Conservation (phyloP, 192 early-diverging fungal species). For the Umbelopsis isabellina region DNA sequence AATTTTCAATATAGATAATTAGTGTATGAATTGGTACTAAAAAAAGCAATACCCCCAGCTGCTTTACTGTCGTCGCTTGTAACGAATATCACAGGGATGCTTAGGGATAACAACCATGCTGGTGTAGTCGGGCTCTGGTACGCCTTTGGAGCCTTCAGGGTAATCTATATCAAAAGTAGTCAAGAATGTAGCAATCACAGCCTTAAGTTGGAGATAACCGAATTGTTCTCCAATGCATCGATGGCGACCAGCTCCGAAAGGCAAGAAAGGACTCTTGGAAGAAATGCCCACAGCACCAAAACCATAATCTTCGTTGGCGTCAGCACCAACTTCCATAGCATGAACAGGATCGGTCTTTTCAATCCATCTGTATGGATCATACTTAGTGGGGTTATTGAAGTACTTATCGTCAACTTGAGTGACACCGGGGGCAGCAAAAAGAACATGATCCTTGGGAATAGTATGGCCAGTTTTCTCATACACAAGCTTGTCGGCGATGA, state of each 20-base stretch:
- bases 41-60: neutral
- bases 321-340: conserved; percentile 47
- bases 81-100: conserved; percentile 57
- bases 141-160: conserved; percentile 55
- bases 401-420: conserved; percentile 77
- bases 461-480: conserved; percentile 77
- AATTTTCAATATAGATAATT: too few species aligned
- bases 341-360: conserved; percentile 64
- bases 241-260: conserved; percentile 98
- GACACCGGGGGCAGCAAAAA: conserved; percentile 83
- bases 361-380: conserved; percentile 82
- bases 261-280: conserved; percentile 85
- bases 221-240: conserved; percentile 98
- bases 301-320: conserved; percentile 70
- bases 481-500: conserved; percentile 68
- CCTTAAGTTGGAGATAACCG: conserved; percentile 95
- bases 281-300: conserved; percentile 68
- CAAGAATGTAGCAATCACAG: conserved; percentile 83
- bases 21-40: neutral
- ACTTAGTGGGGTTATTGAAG: conserved; percentile 82
- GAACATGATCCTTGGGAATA: conserved; percentile 89
- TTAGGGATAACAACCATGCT: conserved; percentile 90
- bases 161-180: conserved; percentile 77
- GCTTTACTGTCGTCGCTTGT: conserved; percentile 46
- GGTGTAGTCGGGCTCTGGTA: conserved; percentile 88